Evolutionary conservation across 345 rosid species (phyloP), one percentile per base, ranked within the genome.

Genomic region (Heritiera fomes): DNA sequence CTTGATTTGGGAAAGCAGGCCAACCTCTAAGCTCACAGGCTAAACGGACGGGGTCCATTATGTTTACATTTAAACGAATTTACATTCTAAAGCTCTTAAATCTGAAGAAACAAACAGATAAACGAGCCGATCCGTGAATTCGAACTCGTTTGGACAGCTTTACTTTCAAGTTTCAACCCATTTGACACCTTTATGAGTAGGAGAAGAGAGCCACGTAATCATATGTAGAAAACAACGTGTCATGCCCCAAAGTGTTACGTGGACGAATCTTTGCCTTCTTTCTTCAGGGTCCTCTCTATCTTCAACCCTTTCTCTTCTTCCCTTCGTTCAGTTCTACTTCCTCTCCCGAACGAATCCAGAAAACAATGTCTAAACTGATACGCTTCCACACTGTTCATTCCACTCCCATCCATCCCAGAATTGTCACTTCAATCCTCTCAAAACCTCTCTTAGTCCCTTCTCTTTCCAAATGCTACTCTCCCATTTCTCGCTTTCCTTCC

Each of bases 331-430:
- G 0, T 70, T 49, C 40, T 14, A 4, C 11, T 23, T 60, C 41
- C 40, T 30, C 41, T 12, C 43, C 1, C 9, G 23, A 12, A 3
- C 56, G 11, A 13, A 30, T 11, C 75, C 60, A 6, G 38, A 50
- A 12, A 30, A 60, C 60, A 83, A 92, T 93, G 97, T 85, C 95
- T 43, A 93, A 90, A 86, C 77, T 87, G n/a, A 77, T 87, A 46
- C 73, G 89, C 62, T 79, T 87, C 18, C 86, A 87, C 59, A 43
- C 89, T 56, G 89, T 90, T 75, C 91, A 83, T 69, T 76, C 87
- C 62, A 62, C 87, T 5, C 86, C 87, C 45, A 77, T 88, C 73
- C 81, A 50, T 50, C 82, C 72, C 72, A 58, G 87, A 23, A 56
- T 79, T 75, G 64, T 83, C 78, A 38, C 85, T 30, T 79, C 87